Evolutionary conservation across 805 yeast species (phyloP).

Genomic region (Metschnikowia chrysomelidarum): DNA sequence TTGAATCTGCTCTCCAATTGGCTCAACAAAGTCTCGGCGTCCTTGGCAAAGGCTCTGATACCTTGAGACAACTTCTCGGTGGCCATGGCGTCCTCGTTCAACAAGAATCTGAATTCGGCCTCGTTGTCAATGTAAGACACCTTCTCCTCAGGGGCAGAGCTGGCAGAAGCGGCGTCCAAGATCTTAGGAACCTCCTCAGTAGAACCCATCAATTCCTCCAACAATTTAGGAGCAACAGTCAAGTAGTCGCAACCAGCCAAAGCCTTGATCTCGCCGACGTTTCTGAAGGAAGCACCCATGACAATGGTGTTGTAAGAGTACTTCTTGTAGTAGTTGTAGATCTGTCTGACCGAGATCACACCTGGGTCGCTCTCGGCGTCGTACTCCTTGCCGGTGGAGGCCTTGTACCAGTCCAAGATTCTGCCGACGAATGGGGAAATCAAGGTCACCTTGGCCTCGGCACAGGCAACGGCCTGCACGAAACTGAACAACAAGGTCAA

Average conservation of each 20-base stretch:
- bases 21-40: constrained; percentile 73
- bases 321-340: constrained; percentile 98
- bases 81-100: constrained; percentile 98
- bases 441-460: constrained; percentile 94
- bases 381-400: constrained; percentile 85
- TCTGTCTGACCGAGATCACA: constrained; percentile 82
- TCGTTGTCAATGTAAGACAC: constrained; percentile 83
- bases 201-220: constrained; percentile 84
- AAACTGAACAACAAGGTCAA: constrained; percentile 93
- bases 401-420: constrained; percentile 98
- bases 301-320: constrained; percentile 95
- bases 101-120: constrained; percentile 80
- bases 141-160: constrained; percentile 52
- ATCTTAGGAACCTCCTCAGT: constrained; percentile 75
- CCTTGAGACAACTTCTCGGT: constrained; percentile 97
- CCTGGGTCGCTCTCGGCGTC: constrained; percentile 85
- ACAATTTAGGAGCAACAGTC: constrained; percentile 90
- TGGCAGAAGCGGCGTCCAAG: constrained; percentile 61
- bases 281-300: constrained; percentile 99
- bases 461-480: constrained; percentile 98
- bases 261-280: constrained; percentile 90
- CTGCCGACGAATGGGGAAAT: constrained; percentile 99
- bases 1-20: constrained; percentile 60
- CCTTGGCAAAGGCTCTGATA: constrained; percentile 95
- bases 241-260: constrained; percentile 96